Base-by-base conservation (phyloP, 805 yeast species). In the Saccharomycopsis fermentans region DNA sequence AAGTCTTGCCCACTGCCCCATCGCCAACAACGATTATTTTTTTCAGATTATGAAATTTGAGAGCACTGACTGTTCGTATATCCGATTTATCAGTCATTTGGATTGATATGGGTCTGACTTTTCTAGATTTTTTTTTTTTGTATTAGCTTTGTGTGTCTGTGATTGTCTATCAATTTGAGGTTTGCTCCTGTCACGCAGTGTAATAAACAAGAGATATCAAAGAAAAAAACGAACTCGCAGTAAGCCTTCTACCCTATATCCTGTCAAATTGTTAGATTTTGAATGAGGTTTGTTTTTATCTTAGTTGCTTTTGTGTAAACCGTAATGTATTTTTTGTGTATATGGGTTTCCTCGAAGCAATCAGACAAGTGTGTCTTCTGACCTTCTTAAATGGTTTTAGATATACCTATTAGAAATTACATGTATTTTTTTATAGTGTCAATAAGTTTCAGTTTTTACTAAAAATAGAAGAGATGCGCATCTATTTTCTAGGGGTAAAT, bases 1-100 rank as follows among this genome's bases (percentile, higher is more conserved):
- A 72, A 16, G 76, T 71, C 57, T 73, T 72, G 65, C 75, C 76
- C 66, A 74, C 71, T 35, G 73, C 75, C 68, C 74, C 74, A 60
- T 72, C 76, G 63, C 76, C 76, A 37, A 73, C 76, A 59, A 72
- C 71, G 56, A 73, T 74, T 54, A 73, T 65, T 65, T 73, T 73
- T 19, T 36, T 52, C 39, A 24, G 55, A 16, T 52, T 52, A 21
- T 43, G 50, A 21, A 43, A 43, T 43, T 43, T 43, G 29, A 43
- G 27, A 21, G 21, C 24, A 6, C 24, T 43, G 2, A 24, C 29
- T 21, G 50, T 43, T 43, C 50, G 21, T 43, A 43, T 43, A 11
- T 21, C 50, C 24, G 50, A 43, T 21, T 21, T 43, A 3, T 43
- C 29, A 21, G 32, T 11, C 50, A 43, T 43, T 21, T 12, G 3